These are phyloP conservation scores for Penicillium concentricum DNA, from an alignment of 2,329 filamentous ascomycete species.

Conservation along the genomic window DNA sequence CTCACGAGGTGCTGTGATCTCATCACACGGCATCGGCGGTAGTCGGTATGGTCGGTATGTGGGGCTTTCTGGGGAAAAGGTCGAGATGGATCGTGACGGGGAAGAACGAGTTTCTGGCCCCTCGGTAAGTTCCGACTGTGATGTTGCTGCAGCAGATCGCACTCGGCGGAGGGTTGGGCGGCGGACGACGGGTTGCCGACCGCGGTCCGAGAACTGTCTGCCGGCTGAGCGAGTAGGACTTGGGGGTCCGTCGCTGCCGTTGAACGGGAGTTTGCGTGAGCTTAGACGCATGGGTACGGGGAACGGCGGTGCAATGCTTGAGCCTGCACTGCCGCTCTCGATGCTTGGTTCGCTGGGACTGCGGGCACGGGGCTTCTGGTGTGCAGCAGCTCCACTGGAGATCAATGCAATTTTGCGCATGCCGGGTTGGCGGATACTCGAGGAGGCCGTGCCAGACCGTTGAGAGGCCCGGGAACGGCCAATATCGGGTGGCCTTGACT, in stretches of 20 bases:
- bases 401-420: constrained; percentile 80
- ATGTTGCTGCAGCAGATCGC: constrained; percentile 75
- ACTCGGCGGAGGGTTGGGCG: constrained; percentile 72
- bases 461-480: constrained; percentile 19
- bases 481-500: constrained; percentile 28
- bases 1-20: constrained; percentile 57
- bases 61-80: constrained; percentile 67
- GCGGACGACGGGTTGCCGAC: constrained; percentile 55
- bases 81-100: constrained; percentile 62
- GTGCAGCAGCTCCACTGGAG: constrained; percentile 71
- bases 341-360: constrained; percentile 48
- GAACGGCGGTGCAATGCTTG: constrained; percentile 68
- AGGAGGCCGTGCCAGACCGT: constrained; percentile 41
- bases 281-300: constrained; percentile 88
- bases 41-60: constrained; percentile 29
- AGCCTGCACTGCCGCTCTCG: constrained; percentile 38
- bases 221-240: constrained; percentile 68
- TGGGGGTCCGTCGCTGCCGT: constrained; percentile 70
- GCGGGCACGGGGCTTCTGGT: constrained; percentile 61
- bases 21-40: constrained; percentile 69
- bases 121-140: constrained; percentile 51
- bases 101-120: constrained; percentile 49
- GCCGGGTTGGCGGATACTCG: constrained; percentile 52
- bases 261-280: constrained; percentile 70
- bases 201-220: constrained; percentile 56